phyloP scores from a whole-genome alignment of 139 green algal species.

The Chlorella sp. region DNA sequence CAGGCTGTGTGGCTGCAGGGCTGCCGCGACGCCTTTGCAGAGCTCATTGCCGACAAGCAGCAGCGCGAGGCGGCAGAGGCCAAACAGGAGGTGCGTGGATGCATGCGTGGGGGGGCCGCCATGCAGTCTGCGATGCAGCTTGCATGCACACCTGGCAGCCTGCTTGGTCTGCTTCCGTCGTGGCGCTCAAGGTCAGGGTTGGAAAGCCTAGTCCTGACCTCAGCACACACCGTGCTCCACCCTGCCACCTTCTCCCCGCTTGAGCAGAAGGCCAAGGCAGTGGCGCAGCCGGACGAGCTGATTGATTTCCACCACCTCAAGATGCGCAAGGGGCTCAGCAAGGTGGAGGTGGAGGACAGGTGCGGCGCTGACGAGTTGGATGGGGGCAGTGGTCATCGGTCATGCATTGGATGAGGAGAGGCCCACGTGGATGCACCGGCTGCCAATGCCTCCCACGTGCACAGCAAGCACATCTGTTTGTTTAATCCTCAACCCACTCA shows the following conservation, averaged over 20 bases:
- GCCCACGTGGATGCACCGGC: no score
- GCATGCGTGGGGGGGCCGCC: no score
- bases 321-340: slow-evolving; percentile 74
- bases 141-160: no score
- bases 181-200: no score
- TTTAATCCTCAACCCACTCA: background rate
- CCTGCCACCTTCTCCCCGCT: background rate
- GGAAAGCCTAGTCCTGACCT: no score
- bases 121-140: no score
- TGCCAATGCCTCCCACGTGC: no score
- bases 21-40: slow-evolving; percentile 80
- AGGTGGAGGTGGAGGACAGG: slow-evolving; percentile 90
- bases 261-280: slow-evolving; percentile 42
- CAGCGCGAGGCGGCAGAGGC: slow-evolving; percentile 72
- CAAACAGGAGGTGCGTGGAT: slow-evolving; percentile 48
- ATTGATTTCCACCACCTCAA: slow-evolving; percentile 93
- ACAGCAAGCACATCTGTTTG: no score
- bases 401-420: no score
- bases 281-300: slow-evolving; percentile 83
- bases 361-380: no score
- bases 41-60: slow-evolving; percentile 82
- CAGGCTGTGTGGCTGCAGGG: slow-evolving; percentile 83
- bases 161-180: no score
- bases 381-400: no score
- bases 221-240: background rate